Base-by-base conservation (phyloP, 768 basidiomycete genomes). In the Lactifluus echinatus region DNA sequence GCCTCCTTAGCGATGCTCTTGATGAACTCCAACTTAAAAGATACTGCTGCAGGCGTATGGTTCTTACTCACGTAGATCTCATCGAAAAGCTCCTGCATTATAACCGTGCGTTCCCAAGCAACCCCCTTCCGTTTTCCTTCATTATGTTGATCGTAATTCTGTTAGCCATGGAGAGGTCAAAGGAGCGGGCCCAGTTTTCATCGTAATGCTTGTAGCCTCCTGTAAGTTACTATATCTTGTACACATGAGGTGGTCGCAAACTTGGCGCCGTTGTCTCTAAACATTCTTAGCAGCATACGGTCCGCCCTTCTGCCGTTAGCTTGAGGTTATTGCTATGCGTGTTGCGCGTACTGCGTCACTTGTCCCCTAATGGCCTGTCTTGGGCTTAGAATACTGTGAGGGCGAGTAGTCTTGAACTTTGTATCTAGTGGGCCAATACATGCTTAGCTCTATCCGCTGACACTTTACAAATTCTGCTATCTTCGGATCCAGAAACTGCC, bases 31-130 rank as follows among this genome's bases (percentile, higher is more conserved):
- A 93, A 63, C 73, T 98, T 44, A 94, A 91, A 71, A 75, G 95
- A 54, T 98, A 98, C 67, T 98, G 95, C 72, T 97, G 95, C 72
- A 79, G 94, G 45, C 82, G 95, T 46, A 98, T 97, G 95, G 90
- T 98, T 5, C 75, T 97, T 53, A 97, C 95, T 0, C 95, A 98
- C 69, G 95, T 97, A 55, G 95, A 97, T 72, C 78, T 97, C 61
- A 97, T 97, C 64, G 95, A 97, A 73, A 97, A 97, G 72, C 79
- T 97, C 17, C 75, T 98, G 23, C 92, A 95, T 66, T 98, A 95
- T 70, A 95, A 94, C 71, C 93, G 93, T 96, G 50, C 64, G 87
- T 76, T 44, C 37, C 31, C 23, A 15, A 4, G 8, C 26, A 28
- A 42, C 19, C 7, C 10, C 15, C 17, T 56, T 28, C 8, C 19